Base-by-base conservation (phyloP, 2,329 filamentous ascomycete genomes). In the Pleurostoma richardsiae region DNA sequence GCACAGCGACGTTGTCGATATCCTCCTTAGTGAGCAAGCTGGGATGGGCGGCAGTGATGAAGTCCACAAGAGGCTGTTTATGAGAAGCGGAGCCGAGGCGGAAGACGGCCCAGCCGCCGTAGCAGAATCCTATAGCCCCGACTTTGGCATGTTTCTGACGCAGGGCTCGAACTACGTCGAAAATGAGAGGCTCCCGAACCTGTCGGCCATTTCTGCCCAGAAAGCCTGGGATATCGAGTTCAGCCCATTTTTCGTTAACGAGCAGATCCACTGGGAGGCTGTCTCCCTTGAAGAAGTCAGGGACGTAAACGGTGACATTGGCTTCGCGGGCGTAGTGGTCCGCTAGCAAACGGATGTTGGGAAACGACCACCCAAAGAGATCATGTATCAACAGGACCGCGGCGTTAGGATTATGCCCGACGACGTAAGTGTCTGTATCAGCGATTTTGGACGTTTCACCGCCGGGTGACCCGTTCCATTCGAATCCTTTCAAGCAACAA, bases 301-400 rank as follows among this genome's bases (percentile, higher is more conserved):
- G 75, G 26, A 73, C 47, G 53, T 74, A 75, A 19, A 77, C 73
- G 5, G 63, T 65, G 46, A 65, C 74, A 29, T 60, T 60, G 4
- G 66, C 65, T 53, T 70, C 69, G 50, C 62, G 58, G 4, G 74
- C 73, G 52, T 72, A 73, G 43, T 62, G 61, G 56, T 80, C 74
- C 2, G 73, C 74, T 42, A 79, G 58, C 10, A 78, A 58, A 10
- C 72, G 65, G 33, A 65, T 64, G 59, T 79, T 78, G 39, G 64
- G 56, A 40, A 76, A 70, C 1, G 63, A 63, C 70, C 73, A 77
- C 39, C 74, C 74, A 50, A 77, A 74, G 1, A 71, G 62, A 56
- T 79, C 74, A n/a, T 74, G 68, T 38, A 79, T 62, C 42, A 76
- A 59, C 39, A 78, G 63, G 27, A 78, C 59, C 44, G 73, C 71